Conservation (phyloP, 495 filamentous ascomycete genomes). For the Talaromyces ruber region DNA sequence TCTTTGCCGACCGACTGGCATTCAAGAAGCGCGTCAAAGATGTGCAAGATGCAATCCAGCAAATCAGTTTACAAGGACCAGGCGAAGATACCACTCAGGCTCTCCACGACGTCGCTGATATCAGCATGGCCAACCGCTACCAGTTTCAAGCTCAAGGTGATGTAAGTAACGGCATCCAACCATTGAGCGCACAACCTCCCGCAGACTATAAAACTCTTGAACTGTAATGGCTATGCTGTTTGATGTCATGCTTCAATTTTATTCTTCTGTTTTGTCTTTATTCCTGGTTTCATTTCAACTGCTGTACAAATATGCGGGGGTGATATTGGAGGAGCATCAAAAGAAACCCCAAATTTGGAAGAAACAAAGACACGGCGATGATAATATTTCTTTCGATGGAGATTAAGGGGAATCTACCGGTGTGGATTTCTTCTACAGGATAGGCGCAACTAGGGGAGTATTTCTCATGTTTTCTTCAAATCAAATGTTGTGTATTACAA, state of each 20-base stretch:
- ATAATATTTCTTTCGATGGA: background rate
- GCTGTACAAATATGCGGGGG: slow-evolving; percentile 5
- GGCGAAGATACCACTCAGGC: slow-evolving; percentile 47
- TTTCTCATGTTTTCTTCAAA: background rate
- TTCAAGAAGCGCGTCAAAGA: slow-evolving; percentile 83
- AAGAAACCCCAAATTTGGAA: background rate
- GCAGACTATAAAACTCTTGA: slow-evolving; percentile 41
- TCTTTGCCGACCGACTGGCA: slow-evolving; percentile 83
- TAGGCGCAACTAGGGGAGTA: slow-evolving; percentile 6
- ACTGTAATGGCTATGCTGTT: slow-evolving; percentile 25
- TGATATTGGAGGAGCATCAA: background rate
- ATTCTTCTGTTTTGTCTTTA: slow-evolving; percentile 9
- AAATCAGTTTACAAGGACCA: slow-evolving; percentile 47
- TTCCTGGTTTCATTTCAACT: slow-evolving; percentile 9
- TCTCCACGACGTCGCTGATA: slow-evolving; percentile 36
- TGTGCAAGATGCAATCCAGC: slow-evolving; percentile 66
- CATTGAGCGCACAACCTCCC: slow-evolving; percentile 53
- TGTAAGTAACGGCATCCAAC: slow-evolving; percentile 45
- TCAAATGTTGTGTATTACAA: slow-evolving; percentile 4
- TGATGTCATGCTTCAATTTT: slow-evolving; percentile 12
- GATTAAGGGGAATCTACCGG: background rate
- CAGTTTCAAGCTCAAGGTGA: slow-evolving; percentile 46
- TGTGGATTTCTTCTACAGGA: slow-evolving; percentile 4
- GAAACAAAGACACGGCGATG: background rate
- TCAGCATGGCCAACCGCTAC: slow-evolving; percentile 45